Evolutionary conservation across 371 early-diverging fungal genomes (phyloP), one percentile per base, ranked within the genome.

Genomic region (Mortierella sp.): DNA sequence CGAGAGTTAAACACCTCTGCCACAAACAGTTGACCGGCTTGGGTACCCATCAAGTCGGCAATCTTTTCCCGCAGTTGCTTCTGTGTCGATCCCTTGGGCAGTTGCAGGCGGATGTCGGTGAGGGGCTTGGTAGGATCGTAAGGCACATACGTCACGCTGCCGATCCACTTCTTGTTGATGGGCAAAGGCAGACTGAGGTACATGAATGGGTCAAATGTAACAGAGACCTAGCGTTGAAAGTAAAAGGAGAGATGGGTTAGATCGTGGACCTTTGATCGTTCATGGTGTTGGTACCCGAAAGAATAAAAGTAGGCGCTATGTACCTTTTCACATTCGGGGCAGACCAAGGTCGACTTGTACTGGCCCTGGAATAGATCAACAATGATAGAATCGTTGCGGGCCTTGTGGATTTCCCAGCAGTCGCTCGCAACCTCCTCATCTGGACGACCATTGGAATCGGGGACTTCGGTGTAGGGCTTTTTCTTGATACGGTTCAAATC

Each of bases 341-440:
- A 98, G 37, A 92, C 90, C 43, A 96, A 88, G 2, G 93, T 92
- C 44, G 93, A 93, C 80, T 94, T 95, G 82, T 94, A 94, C 82
- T 96, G 94, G 1, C 96, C 96, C 82, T 96, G 96, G 81, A 97
- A 97, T 14, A 95, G 82, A 80, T 96, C 95, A 5, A 95, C 93
- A 82, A 97, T 90, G 70, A 94, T 87, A 10, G 95, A 94, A 76
- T 93, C 92, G 77, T 94, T 94, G 64, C 94, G 89, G 21, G 91
- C 90, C 57, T 90, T 89, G 82, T 94, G 94, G 72, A 91, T 88
- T 48, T 90, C 72, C 94, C 94, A 95, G 64, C 89, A 89, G 54
- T 87, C 85, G 21, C 79, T 55, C 1, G 94, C 93, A 40, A 92
- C 90, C 46, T 92, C 93, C 2, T 87, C 87, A 75, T 94, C 93